phyloP scores from a whole-genome alignment of 495 filamentous ascomycete genomes.

The Penicillium coprophilum region DNA sequence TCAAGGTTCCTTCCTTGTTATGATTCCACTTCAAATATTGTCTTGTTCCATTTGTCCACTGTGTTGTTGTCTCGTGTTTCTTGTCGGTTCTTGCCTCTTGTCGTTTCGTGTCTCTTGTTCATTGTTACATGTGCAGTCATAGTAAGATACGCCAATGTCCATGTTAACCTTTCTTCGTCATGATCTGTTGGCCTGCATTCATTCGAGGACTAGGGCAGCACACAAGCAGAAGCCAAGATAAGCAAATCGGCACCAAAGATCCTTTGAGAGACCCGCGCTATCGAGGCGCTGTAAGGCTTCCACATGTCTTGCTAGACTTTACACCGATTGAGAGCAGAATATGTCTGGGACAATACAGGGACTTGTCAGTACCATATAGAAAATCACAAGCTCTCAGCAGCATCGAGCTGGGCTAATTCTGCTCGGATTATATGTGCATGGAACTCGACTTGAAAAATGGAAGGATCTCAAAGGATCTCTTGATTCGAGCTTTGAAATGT shows the following conservation, averaged over 20 bases:
- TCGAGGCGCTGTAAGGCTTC: background rate
- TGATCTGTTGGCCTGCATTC: too few relatives aligned
- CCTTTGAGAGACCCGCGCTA: background rate
- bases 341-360: too few relatives aligned
- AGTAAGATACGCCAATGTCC: background rate
- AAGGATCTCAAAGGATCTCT: background rate
- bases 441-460: background rate
- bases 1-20: background rate
- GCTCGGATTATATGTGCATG: background rate
- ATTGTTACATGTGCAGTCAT: background rate
- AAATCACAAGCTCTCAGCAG: too few relatives aligned
- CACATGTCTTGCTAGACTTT: background rate
- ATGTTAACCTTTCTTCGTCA: background rate
- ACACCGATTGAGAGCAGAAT: too few relatives aligned
- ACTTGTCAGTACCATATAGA: too few relatives aligned
- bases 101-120: background rate
- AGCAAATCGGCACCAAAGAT: background rate
- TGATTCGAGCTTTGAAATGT: constrained; percentile 17
- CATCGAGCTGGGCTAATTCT: too few relatives aligned
- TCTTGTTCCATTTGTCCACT: background rate
- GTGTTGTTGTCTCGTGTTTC: background rate
- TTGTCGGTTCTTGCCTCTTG: background rate
- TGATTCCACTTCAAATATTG: background rate
- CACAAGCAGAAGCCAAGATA: background rate
- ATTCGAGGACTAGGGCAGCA: background rate